phyloP scores from a whole-genome alignment of 2,329 filamentous ascomycete genomes.

The Blastomyces percursus region DNA sequence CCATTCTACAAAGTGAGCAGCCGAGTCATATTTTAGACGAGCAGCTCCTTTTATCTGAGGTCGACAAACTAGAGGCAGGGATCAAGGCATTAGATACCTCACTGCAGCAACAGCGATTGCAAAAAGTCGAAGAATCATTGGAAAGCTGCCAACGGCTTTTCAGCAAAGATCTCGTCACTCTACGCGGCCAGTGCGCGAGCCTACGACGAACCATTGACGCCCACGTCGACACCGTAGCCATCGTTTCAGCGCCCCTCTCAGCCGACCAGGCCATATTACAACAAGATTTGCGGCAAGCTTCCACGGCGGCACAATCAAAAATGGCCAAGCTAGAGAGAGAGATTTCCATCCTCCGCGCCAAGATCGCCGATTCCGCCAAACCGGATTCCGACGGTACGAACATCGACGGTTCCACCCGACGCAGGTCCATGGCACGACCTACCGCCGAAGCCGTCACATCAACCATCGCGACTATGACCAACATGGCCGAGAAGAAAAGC shows the following conservation, averaged over 20 bases:
- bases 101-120: conserved; percentile 57
- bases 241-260: conserved; percentile 62
- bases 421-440: conserved; percentile 42
- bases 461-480: conserved; percentile 86
- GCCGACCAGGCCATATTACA: conserved; percentile 77
- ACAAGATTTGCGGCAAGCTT: conserved; percentile 67
- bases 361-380: conserved; percentile 50
- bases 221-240: conserved; percentile 57
- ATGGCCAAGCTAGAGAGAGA: conserved; percentile 71
- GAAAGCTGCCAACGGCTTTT: conserved; percentile 51
- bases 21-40: conserved; percentile 58
- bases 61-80: conserved; percentile 55
- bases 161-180: conserved; percentile 55
- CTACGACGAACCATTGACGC: conserved; percentile 64
- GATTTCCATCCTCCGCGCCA: conserved; percentile 66
- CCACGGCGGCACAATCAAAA: conserved; percentile 60
- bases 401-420: conserved; percentile 29
- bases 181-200: conserved; percentile 66
- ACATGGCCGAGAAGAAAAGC: conserved; percentile 81
- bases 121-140: conserved; percentile 57
- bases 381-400: conserved; percentile 36
- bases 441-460: conserved; percentile 86
- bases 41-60: conserved; percentile 65
- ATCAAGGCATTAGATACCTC: conserved; percentile 54
- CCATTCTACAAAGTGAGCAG: conserved; percentile 37